Base-by-base conservation (phyloP, 495 filamentous ascomycete genomes). In the Penicillium odoratum region DNA sequence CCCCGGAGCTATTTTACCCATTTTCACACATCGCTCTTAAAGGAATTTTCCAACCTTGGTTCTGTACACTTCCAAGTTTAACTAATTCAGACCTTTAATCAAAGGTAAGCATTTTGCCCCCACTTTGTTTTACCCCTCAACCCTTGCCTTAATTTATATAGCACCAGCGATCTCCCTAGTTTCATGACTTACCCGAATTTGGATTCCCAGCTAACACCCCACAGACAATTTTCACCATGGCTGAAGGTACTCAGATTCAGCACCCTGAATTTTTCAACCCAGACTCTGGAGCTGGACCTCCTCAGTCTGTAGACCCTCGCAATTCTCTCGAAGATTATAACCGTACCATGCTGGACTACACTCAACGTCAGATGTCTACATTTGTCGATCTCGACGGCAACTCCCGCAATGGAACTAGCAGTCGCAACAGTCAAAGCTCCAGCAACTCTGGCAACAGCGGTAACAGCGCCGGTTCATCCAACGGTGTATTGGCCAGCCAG, bases 281-380 rank as follows among this genome's bases (percentile, higher is more conserved):
- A n/a, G 56, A 61, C 11, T 56, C 61, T 7, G 68, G 65, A 47
- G 59, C 52, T 43, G 55, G 63, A 8, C 62, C 68, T 49, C 50
- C 63, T 33, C 67, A 60, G 43, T 47, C 68, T 31, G 21, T 61
- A 3, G 65, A 74, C 30, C 71, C 71, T 44, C 63, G 55, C 15
- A 64, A 54, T 1, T 74, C 74, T 4, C 55, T 79, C 7, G 77
- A 76, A 55, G 77, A 77, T 58, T 79, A 79, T 53, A 76, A 74
- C 62, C 73, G 74, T 5, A 68, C 72, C 44, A 78, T 79, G 77
- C 65, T 79, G 50, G 61, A 75, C 36, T 75, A 79, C 47, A 79
- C 77, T 7, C 75, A 78, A 40, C 72, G 68, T 25, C 77, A 77
- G 47, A 78, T 79, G 67, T 68, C 69, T 0, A 53, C 66, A 3